A percentile compares a stretch with the other conserved stretches of the same genome.
Evolutionary conservation across 129 eudicot species (phyloP).

Genomic region (Flaveria linearis): DNA sequence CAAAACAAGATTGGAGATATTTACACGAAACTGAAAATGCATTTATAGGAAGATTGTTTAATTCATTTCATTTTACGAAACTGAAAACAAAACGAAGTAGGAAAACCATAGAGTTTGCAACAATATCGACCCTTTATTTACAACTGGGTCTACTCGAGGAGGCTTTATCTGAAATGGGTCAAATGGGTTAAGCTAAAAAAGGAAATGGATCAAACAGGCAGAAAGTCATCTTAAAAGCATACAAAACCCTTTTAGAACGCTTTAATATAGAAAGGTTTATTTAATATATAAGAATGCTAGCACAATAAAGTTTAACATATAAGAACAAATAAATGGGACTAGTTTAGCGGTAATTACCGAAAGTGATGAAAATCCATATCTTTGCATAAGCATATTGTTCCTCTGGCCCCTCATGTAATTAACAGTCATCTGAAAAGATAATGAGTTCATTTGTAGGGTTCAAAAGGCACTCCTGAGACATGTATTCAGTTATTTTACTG

Average conservation of each 20-base stretch:
- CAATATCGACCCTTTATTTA: neutral
- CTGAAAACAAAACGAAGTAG: neutral
- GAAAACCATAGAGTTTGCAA: neutral
- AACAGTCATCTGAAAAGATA: conserved; percentile 75
- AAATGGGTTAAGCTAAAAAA: neutral
- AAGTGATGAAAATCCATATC: conserved; percentile 94
- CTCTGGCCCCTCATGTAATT: conserved; percentile 71
- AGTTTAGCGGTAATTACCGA: conserved; percentile 48
- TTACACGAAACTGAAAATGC: conserved; percentile 1
- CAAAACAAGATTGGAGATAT: conserved; percentile 9
- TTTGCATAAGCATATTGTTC: conserved; percentile 79
- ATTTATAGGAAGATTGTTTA: neutral
- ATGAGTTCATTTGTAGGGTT: neutral
- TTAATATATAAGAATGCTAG: neutral
- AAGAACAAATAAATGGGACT: conserved; percentile 8
- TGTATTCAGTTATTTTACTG: neutral
- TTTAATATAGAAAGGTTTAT: neutral
- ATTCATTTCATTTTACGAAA: neutral
- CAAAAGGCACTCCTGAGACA: neutral
- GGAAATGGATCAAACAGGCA: neutral
- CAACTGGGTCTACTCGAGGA: neutral
- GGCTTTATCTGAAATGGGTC: neutral
- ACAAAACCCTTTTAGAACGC: neutral
- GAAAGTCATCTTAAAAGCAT: neutral
- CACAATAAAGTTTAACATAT: neutral